These are phyloP conservation scores for Vitis labrusca DNA, from an alignment of 164 flowering plant species.

Conservation along the genomic window DNA sequence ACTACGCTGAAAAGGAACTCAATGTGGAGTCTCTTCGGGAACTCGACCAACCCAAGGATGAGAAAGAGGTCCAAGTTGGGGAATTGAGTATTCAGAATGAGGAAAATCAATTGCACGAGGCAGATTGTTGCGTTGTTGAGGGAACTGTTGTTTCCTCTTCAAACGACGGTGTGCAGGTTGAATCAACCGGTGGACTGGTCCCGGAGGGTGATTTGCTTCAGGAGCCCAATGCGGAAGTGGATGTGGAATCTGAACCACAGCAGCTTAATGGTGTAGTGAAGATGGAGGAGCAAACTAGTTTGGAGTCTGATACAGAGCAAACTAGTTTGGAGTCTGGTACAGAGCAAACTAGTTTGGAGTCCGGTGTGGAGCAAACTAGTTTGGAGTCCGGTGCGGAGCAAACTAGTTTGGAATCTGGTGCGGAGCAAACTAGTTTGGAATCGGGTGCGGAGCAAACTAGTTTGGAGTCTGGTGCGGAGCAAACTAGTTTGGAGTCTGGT, in stretches of 20 bases:
- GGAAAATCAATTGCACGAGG: background rate
- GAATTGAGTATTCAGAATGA: background rate
- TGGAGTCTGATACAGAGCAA: background rate
- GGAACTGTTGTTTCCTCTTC: background rate
- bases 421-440: too few relatives aligned
- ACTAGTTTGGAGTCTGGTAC: too few relatives aligned
- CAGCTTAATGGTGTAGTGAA: background rate
- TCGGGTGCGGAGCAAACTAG: too few relatives aligned
- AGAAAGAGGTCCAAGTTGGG: background rate
- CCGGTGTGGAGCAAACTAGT: too few relatives aligned
- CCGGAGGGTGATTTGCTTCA: background rate
- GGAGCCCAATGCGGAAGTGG: background rate
- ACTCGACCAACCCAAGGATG: background rate
- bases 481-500: too few relatives aligned
- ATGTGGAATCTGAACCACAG: background rate
- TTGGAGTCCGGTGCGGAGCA: too few relatives aligned
- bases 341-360: too few relatives aligned
- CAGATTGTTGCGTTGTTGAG: background rate
- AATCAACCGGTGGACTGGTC: background rate
- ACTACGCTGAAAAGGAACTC: slow-evolving; percentile 9
- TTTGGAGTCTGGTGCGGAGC: too few relatives aligned
- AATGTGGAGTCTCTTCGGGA: background rate
- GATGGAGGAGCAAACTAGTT: background rate
- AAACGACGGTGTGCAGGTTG: too few relatives aligned
- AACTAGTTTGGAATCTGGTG: too few relatives aligned